Conservation (phyloP, 1,284 basidiomycete genomes). For the Peniophora sp. region DNA sequence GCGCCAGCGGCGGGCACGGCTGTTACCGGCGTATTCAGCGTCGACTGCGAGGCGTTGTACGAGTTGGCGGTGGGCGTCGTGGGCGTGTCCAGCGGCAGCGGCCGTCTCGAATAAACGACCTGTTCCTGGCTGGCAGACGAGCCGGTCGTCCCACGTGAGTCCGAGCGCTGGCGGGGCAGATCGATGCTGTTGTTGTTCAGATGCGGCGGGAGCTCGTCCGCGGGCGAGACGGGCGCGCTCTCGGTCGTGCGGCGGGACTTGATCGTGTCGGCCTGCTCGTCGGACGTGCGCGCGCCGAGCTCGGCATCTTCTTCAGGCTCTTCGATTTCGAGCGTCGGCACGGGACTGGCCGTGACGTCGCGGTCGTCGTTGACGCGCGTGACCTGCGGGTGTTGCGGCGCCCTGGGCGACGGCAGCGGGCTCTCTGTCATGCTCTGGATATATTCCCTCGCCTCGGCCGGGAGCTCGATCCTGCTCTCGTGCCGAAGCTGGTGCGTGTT, state of each 20-base stretch:
- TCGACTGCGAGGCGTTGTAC: constrained; percentile 8
- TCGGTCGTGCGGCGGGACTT: background rate
- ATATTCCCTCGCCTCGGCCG: constrained; percentile 67
- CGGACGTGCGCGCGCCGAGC: constrained; percentile 15
- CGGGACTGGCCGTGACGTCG: constrained; percentile 8
- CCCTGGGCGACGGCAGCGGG: constrained; percentile 45
- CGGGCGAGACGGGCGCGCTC: constrained; percentile 10
- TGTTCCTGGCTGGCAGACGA: background rate
- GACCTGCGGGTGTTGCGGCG: constrained; percentile 8
- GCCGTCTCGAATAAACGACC: background rate
- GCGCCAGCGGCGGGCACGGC: background rate
- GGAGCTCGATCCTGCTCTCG: constrained; percentile 60
- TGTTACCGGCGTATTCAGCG: background rate
- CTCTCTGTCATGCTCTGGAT: constrained; percentile 60
- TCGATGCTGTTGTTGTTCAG: constrained; percentile 13
- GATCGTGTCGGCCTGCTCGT: constrained; percentile 2
- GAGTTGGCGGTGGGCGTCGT: constrained; percentile 11
- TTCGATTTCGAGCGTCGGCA: constrained; percentile 27
- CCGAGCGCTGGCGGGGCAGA: constrained; percentile 3
- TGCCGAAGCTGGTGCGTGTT: constrained; percentile 15
- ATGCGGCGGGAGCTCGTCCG: constrained; percentile 29
- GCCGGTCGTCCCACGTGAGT: background rate
- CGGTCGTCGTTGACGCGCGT: background rate
- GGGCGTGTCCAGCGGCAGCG: constrained; percentile 8
- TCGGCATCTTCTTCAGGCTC: constrained; percentile 58